Evolutionary conservation across 2,329 filamentous ascomycete species (phyloP).

Genomic region (Aspergillus sp.): DNA sequence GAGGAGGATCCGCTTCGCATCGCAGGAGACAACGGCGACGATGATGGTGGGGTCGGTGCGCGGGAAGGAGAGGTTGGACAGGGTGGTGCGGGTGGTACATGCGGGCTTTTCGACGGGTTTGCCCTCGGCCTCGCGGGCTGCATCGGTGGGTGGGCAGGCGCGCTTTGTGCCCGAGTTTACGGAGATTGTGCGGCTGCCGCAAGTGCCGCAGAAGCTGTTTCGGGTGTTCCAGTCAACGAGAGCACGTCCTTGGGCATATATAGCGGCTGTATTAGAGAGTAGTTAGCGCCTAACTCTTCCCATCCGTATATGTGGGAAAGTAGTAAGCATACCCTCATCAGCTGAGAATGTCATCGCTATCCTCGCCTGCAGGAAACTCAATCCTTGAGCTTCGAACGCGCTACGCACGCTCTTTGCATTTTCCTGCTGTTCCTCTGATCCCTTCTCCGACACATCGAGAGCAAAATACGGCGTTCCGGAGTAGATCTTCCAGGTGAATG

Average conservation of each 20-base stretch:
- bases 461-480: slow-evolving; percentile 83
- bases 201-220: slow-evolving; percentile 88
- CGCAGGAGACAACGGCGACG: slow-evolving; percentile 82
- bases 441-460: slow-evolving; percentile 78
- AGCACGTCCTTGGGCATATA: slow-evolving; percentile 85
- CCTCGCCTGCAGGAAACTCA: slow-evolving; percentile 67
- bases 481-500: slow-evolving; percentile 58
- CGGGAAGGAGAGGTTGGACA: slow-evolving; percentile 91
- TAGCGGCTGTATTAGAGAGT: slow-evolving; percentile 62
- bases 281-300: neutral
- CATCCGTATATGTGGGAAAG: neutral
- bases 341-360: slow-evolving; percentile 61
- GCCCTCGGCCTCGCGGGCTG: slow-evolving; percentile 30
- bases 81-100: slow-evolving; percentile 77
- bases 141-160: slow-evolving; percentile 45
- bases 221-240: slow-evolving; percentile 92
- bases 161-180: slow-evolving; percentile 47
- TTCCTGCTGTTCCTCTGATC: slow-evolving; percentile 57
- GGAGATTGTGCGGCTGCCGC: slow-evolving; percentile 73
- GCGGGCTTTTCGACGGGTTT: slow-evolving; percentile 54
- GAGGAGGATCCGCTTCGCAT: slow-evolving; percentile 75
- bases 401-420: slow-evolving; percentile 60
- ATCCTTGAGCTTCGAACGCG: slow-evolving; percentile 59
- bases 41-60: slow-evolving; percentile 94
- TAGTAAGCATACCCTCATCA: slow-evolving; percentile 54